Evolutionary conservation across 345 rosid species (phyloP).

Genomic region (Bruguiera parviflora): DNA sequence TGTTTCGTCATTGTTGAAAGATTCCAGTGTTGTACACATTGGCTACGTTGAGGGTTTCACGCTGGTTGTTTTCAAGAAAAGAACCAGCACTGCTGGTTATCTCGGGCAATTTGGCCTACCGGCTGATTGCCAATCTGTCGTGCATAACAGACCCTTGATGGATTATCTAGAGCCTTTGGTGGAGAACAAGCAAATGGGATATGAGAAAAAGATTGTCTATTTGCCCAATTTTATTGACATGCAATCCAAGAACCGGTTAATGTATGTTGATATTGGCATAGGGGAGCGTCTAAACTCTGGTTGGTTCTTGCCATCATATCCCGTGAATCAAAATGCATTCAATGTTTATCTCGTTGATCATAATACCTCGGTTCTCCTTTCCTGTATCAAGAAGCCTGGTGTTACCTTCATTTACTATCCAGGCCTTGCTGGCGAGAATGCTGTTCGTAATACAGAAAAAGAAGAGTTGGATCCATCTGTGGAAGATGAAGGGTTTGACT

Average conservation of each 20-base stretch:
- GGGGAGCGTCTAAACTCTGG: slow-evolving; percentile 48
- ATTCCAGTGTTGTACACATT: slow-evolving; percentile 64
- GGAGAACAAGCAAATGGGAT: slow-evolving; percentile 36
- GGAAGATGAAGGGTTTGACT: slow-evolving; percentile 62
- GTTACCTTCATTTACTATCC: slow-evolving; percentile 79
- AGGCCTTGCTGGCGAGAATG: slow-evolving; percentile 50
- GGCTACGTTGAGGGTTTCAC: slow-evolving; percentile 50
- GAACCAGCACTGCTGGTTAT: slow-evolving; percentile 29
- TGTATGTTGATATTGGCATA: slow-evolving; percentile 65
- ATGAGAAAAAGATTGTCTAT: slow-evolving; percentile 45
- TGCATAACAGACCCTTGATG: slow-evolving; percentile 41
- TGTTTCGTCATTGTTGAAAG: slow-evolving; percentile 61
- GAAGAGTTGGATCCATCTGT: slow-evolving; percentile 49
- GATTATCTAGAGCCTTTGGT: slow-evolving; percentile 60
- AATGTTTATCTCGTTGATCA: slow-evolving; percentile 73
- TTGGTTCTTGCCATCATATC: slow-evolving; percentile 77
- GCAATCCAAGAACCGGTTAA: slow-evolving; percentile 45
- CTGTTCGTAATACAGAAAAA: slow-evolving; percentile 6
- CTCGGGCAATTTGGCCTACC: slow-evolving; percentile 53
- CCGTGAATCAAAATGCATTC: slow-evolving; percentile 53
- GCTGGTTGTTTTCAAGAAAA: slow-evolving; percentile 71
- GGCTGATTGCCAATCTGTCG: slow-evolving; percentile 50
- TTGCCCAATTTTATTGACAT: slow-evolving; percentile 59
- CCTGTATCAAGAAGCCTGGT: slow-evolving; percentile 69
- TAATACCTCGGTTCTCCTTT: slow-evolving; percentile 65